phyloP scores from a whole-genome alignment of 2,329 filamentous ascomycete species.

The Arachnopeziza araneosa region DNA sequence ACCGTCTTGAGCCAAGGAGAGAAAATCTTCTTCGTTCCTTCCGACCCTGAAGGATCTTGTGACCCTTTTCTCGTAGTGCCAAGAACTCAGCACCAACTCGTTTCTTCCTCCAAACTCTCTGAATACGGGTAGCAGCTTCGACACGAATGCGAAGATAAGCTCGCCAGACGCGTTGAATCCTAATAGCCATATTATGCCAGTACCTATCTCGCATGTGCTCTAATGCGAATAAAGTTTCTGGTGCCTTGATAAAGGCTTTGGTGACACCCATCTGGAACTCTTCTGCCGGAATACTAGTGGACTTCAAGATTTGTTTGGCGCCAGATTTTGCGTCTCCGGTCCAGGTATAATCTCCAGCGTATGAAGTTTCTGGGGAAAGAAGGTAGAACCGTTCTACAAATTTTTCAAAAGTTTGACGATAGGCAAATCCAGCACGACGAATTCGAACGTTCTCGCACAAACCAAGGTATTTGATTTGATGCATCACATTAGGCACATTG shows the following conservation, averaged over 20 bases:
- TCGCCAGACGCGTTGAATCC: conserved; percentile 95
- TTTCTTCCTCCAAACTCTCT: conserved; percentile 92
- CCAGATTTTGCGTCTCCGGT: conserved; percentile 81
- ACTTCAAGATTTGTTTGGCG: conserved; percentile 87
- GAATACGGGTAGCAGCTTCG: conserved; percentile 90
- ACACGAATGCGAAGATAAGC: conserved; percentile 90
- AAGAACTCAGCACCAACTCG: conserved; percentile 85
- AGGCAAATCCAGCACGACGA: conserved; percentile 91
- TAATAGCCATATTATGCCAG: conserved; percentile 99
- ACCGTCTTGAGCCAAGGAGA: conserved; percentile 83
- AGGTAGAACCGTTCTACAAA: conserved; percentile 97
- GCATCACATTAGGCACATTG: conserved; percentile 84
- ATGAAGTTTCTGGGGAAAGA: conserved; percentile 87
- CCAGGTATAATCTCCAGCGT: conserved; percentile 97
- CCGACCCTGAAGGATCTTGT: conserved; percentile 71
- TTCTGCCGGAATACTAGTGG: conserved; percentile 89
- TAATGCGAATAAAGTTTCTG: conserved; percentile 91
- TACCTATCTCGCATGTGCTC: conserved; percentile 98
- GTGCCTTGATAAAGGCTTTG: conserved; percentile 97
- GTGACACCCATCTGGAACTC: conserved; percentile 97
- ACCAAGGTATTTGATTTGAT: conserved; percentile 98
- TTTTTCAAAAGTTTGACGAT: conserved; percentile 94
- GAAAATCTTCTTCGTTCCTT: conserved; percentile 92
- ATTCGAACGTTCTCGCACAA: conserved; percentile 99
- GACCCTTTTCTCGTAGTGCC: conserved; percentile 81